A percentile compares a stretch with the other conserved stretches of the same genome.
Conservation (phyloP, 495 filamentous ascomycete species). For the Pyronema domesticum region DNA sequence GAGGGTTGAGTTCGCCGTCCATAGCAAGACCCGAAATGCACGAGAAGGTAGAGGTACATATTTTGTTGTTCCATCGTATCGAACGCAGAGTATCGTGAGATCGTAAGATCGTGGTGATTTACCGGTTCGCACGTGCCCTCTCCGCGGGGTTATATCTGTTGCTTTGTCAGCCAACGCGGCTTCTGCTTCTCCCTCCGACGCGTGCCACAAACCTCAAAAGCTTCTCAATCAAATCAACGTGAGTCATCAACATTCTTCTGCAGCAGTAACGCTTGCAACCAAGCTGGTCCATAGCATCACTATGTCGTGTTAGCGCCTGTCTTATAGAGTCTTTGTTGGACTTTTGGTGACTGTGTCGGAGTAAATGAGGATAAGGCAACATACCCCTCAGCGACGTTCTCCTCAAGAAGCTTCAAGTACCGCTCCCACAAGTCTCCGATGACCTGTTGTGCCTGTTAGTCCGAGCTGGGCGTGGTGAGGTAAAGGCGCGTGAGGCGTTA, state of each 20-base stretch:
- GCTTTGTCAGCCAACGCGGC: not conserved
- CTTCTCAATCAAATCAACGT: conserved; percentile 97
- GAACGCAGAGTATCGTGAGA: too few relatives aligned
- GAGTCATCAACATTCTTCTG: conserved; percentile 98
- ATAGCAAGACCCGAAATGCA: too few relatives aligned
- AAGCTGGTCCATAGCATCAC: conserved; percentile 84
- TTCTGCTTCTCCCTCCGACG: not conserved
- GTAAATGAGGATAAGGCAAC: too few relatives aligned
- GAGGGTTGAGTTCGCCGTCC: too few relatives aligned
- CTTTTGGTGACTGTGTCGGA: too few relatives aligned
- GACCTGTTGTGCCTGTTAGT: conserved; percentile 39
- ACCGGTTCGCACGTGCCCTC: not conserved
- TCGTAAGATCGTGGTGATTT: too few relatives aligned
- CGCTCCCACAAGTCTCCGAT: conserved; percentile 94
- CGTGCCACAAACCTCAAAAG: conserved; percentile 55
- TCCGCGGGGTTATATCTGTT: conserved; percentile 22
- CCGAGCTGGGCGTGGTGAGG: not conserved
- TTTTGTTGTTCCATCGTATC: too few relatives aligned
- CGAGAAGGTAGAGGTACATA: too few relatives aligned
- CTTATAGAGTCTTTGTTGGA: too few relatives aligned
- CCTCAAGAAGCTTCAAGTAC: conserved; percentile 69
- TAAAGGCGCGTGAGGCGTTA: conserved; percentile 25
- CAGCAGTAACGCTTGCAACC: conserved; percentile 94
- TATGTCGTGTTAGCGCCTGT: conserved; percentile 20
- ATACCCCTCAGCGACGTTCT: conserved; percentile 34